A percentile compares a stretch with the other conserved stretches of the same genome.
phyloP scores from a whole-genome alignment of 2,329 filamentous ascomycete genomes.

The Hortaea werneckii region DNA sequence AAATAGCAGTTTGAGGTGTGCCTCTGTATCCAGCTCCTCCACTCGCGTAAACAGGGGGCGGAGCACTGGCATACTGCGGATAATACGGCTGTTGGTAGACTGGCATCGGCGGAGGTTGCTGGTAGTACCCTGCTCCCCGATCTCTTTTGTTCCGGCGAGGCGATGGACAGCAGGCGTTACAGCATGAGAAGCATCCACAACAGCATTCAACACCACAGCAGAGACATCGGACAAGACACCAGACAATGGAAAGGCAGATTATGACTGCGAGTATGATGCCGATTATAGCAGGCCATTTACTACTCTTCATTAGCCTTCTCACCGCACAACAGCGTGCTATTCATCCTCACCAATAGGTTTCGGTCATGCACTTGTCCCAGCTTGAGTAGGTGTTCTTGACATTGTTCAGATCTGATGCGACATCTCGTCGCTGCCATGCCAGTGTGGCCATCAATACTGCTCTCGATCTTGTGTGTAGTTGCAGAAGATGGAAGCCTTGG shows the following conservation, averaged over 20 bases:
- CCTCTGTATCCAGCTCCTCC: constrained; percentile 15
- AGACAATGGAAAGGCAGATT: constrained; percentile 64
- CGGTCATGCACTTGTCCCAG: constrained; percentile 88
- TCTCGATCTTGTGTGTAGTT: neutral
- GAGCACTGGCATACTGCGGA: constrained; percentile 32
- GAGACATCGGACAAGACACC: constrained; percentile 67
- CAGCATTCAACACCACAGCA: constrained; percentile 76
- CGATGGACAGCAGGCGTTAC: constrained; percentile 60
- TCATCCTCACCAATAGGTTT: constrained; percentile 78
- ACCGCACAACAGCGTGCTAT: neutral
- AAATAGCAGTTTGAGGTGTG: constrained; percentile 57
- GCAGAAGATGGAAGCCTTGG: too few relatives aligned
- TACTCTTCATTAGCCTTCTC: neutral
- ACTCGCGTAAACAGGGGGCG: constrained; percentile 26
- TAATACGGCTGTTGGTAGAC: constrained; percentile 20
- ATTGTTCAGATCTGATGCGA: constrained; percentile 11
- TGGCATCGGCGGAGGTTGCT: constrained; percentile 46
- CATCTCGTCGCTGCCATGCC: constrained; percentile 11
- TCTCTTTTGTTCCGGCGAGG: constrained; percentile 36
- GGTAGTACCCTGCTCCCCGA: constrained; percentile 42
- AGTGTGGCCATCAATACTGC: constrained; percentile 7
- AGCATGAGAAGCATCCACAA: constrained; percentile 59
- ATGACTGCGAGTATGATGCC: constrained; percentile 66
- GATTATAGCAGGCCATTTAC: constrained; percentile 75
- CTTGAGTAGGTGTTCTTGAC: constrained; percentile 61